These are phyloP conservation scores for Cyclotella baltica DNA, from an alignment of 108 stramenopile species.

Conservation along the genomic window DNA sequence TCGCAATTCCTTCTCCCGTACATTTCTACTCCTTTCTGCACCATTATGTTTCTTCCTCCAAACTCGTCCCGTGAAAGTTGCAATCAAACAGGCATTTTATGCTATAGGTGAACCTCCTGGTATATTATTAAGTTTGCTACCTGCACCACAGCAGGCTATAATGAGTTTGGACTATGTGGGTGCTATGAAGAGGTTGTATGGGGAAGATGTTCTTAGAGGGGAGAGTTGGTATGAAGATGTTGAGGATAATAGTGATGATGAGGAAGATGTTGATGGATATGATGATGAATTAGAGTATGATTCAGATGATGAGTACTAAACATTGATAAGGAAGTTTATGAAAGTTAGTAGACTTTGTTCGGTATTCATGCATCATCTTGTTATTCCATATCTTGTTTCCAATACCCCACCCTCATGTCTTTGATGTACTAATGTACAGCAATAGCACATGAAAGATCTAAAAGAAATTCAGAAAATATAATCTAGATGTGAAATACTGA, in stretches of 20 bases:
- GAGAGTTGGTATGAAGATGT: slow-evolving; percentile 47
- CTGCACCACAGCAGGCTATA: slow-evolving; percentile 88
- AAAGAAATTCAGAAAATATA: too few species aligned
- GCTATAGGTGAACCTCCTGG: slow-evolving; percentile 74
- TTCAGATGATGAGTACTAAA: slow-evolving; percentile 20
- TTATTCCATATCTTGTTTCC: too few species aligned
- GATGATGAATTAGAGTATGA: slow-evolving; percentile 1
- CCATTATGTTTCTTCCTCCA: slow-evolving; percentile 82
- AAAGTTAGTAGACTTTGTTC: too few species aligned
- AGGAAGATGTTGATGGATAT: slow-evolving; percentile 6
- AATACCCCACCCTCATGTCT: too few species aligned
- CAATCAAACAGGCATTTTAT: slow-evolving; percentile 80
- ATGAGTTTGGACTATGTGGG: slow-evolving; percentile 62
- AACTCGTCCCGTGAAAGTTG: slow-evolving; percentile 82
- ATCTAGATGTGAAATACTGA: too few species aligned
- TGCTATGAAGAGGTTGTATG: slow-evolving; percentile 55
- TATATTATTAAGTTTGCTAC: slow-evolving; percentile 78
- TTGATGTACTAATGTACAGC: too few species aligned
- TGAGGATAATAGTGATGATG: slow-evolving; percentile 6
- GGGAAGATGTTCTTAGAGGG: slow-evolving; percentile 36
- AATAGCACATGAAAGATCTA: too few species aligned
- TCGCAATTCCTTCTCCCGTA: slow-evolving; percentile 64
- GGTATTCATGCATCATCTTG: too few species aligned
- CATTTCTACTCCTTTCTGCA: slow-evolving; percentile 68
- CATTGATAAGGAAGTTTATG: background rate